Evolutionary conservation across 1,284 basidiomycete species (phyloP).

Genomic region (Moesziomyces antarcticus): DNA sequence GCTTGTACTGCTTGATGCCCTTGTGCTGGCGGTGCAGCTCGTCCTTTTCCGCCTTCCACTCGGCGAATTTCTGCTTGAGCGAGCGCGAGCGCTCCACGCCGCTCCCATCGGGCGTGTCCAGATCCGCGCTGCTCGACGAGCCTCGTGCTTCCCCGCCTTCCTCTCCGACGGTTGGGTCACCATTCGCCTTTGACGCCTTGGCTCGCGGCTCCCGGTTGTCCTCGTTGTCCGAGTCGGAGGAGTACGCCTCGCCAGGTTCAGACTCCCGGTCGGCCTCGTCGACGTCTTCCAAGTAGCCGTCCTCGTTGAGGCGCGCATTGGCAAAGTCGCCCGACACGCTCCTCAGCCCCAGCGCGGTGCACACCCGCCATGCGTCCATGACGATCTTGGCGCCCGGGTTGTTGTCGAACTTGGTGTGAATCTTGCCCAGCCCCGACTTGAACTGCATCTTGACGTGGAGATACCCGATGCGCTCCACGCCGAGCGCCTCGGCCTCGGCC

Average conservation of each 20-base stretch:
- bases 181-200: background rate
- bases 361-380: constrained; percentile 50
- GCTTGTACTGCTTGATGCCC: constrained; percentile 48
- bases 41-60: constrained; percentile 47
- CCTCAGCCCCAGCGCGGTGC: constrained; percentile 38
- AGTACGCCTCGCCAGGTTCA: background rate
- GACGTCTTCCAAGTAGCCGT: constrained; percentile 17
- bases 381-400: constrained; percentile 41
- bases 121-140: background rate
- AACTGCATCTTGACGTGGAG: constrained; percentile 46
- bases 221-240: background rate
- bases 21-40: constrained; percentile 49
- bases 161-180: background rate
- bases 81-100: constrained; percentile 11
- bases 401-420: constrained; percentile 42
- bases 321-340: constrained; percentile 47
- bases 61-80: constrained; percentile 39
- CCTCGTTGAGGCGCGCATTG: constrained; percentile 7
- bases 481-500: constrained; percentile 29
- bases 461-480: constrained; percentile 36
- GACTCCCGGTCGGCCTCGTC: background rate
- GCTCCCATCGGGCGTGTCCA: constrained; percentile 10
- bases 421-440: constrained; percentile 51
- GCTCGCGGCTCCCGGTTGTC: too few relatives aligned
- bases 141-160: background rate